Percentiles rank a stretch among this genome's conserved stretches.
These are phyloP conservation scores for Calonectria pseudoreteaudii DNA, from an alignment of 2,329 filamentous ascomycete genomes.

Conservation along the genomic window DNA sequence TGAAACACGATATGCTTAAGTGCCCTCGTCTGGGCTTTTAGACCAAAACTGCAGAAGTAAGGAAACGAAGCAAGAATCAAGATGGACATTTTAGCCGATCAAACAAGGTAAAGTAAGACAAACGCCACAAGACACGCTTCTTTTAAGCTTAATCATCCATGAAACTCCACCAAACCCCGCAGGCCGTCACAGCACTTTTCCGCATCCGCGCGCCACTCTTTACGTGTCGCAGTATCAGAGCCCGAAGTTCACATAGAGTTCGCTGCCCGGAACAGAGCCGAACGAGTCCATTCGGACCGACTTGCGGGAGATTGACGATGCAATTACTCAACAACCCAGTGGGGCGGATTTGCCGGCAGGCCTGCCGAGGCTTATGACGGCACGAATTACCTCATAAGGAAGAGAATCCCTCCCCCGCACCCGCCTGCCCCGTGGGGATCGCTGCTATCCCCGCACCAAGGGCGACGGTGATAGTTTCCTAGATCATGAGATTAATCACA, in stretches of 20 bases:
- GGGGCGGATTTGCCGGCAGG: not conserved
- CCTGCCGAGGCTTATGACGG: not conserved
- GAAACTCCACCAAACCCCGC: not conserved
- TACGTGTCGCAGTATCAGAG: not conserved
- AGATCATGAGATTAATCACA: not conserved
- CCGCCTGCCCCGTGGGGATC: not conserved
- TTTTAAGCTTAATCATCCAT: not conserved
- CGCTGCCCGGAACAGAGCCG: not conserved
- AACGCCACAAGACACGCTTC: not conserved
- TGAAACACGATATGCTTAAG: not conserved
- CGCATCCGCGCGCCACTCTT: too few relatives aligned
- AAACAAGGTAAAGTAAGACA: not conserved
- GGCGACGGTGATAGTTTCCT: not conserved
- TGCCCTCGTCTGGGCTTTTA: not conserved
- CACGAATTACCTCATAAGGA: not conserved
- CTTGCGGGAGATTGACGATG: not conserved
- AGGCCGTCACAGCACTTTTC: not conserved
- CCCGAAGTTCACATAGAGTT: not conserved
- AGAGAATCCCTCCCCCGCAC: not conserved
- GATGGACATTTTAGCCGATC: not conserved
- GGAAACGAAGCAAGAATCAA: not conserved
- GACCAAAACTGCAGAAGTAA: not conserved
- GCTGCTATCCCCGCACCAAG: not conserved
- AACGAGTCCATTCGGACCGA: not conserved
- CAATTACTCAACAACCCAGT: not conserved